Conservation (phyloP, 345 rosid genomes). For the Eucalyptus grandis region DNA sequence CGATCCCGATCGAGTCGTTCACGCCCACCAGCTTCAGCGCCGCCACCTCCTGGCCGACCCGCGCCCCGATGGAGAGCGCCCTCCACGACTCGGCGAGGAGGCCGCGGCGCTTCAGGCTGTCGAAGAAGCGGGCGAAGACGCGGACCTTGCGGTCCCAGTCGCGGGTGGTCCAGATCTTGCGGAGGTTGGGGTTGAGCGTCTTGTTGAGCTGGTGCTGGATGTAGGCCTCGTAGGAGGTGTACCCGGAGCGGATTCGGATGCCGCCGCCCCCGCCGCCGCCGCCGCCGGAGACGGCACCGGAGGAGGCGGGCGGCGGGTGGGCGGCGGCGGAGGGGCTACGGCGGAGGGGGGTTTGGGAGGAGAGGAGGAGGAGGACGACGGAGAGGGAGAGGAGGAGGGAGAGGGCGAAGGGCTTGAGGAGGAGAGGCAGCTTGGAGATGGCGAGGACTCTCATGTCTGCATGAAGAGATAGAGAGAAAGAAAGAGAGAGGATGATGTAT, state of each 20-base stretch:
- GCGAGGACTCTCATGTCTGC: not conserved
- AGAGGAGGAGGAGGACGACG: not conserved
- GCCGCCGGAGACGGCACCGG: not conserved
- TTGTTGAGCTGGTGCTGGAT: slow-evolving; percentile 91
- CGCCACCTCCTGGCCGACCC: slow-evolving; percentile 92
- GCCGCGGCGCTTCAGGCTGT: slow-evolving; percentile 4
- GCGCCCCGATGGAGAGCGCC: slow-evolving; percentile 71
- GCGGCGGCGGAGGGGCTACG: not conserved
- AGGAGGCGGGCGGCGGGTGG: not conserved
- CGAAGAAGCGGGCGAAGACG: slow-evolving; percentile 60
- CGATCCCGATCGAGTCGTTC: slow-evolving; percentile 60
- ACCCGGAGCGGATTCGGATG: slow-evolving; percentile 62
- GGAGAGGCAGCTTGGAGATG: slow-evolving; percentile 14
- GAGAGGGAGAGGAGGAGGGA: slow-evolving; percentile 19
- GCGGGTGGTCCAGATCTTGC: slow-evolving; percentile 68
- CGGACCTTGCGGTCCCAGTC: slow-evolving; percentile 83
- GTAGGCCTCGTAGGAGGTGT: slow-evolving; percentile 74
- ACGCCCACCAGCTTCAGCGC: slow-evolving; percentile 68
- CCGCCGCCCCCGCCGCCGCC: not conserved
- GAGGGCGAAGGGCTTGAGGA: slow-evolving; percentile 6
- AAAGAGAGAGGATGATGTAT: not conserved
- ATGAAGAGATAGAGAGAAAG: not conserved
- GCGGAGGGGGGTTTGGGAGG: not conserved
- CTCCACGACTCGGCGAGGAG: slow-evolving; percentile 48
- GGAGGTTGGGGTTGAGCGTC: slow-evolving; percentile 75